Evolutionary conservation across 805 yeast species (phyloP), one percentile per base, ranked within the genome.

Genomic region (Candida mattraensis): DNA sequence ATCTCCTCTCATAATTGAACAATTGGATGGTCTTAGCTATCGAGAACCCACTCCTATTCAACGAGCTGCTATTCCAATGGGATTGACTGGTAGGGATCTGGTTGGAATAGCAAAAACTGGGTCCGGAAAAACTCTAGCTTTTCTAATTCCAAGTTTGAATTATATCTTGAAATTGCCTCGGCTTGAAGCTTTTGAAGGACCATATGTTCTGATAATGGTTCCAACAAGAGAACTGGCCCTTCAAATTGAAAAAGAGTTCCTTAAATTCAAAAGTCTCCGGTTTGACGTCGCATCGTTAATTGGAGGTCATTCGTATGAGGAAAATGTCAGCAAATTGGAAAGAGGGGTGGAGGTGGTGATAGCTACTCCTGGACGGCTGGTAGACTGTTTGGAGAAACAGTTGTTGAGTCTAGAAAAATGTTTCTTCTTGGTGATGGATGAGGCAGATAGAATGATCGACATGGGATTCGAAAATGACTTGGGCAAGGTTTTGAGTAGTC

Each of bases 71-170:
- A 77, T 91, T 4, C 96, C 97, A 0, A 63, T 81, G 17, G 80
- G 83, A 0, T 50, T 80, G 15, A 56, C 64, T 0, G 64, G 71
- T 3, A 61, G 76, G 16, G 96, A 91, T 56, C 67, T 86, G 2
- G 69, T 89, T 14, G 98, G 96, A 10, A 74, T 89, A n/a, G 97
- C 98, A 0, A 88, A 88, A 48, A 91, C 99, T 0, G 99, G 99
- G 9, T 85, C 95, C 1, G 99, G 99, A 50, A 91, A 93, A 56
- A 91, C 99, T 0, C 66, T 89, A 9, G 83, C 94, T 2, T 91
- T 81, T 59, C 56, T 85, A 8, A 59, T 91, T 2, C 98, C 99
- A 0, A 60, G 87, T 33, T 53, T 85, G 7, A 56, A 77, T 2
- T 78, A 76, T 45, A 64, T 83, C 11, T 44, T 61, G 61, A 72